phyloP scores from a whole-genome alignment of 768 basidiomycete species.

The Xerocomellus dryophilus region DNA sequence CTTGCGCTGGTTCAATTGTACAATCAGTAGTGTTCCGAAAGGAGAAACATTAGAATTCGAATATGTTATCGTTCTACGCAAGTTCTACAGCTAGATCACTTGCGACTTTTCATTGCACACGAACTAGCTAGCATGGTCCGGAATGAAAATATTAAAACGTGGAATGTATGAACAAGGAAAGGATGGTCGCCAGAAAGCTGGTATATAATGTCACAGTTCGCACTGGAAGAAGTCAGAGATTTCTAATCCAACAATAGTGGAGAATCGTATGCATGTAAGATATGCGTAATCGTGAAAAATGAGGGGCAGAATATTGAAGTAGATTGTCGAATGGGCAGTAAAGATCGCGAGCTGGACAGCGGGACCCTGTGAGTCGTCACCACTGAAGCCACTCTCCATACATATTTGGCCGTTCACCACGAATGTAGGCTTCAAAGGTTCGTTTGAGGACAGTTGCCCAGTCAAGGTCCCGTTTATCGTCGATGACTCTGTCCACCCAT shows the following conservation, averaged over 20 bases:
- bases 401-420: constrained; percentile 92
- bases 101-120: constrained; percentile 2
- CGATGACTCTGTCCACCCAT: constrained; percentile 43
- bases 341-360: constrained; percentile 9
- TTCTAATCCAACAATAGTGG: constrained; percentile 33
- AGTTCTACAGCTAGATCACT: constrained; percentile 15
- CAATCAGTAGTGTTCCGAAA: not conserved
- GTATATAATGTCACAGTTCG: constrained; percentile 31
- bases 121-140: constrained; percentile 20
- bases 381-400: constrained; percentile 81
- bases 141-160: constrained; percentile 16
- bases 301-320: constrained; percentile 26
- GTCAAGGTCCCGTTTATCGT: constrained; percentile 78
- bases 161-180: constrained; percentile 26
- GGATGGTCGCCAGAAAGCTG: constrained; percentile 26
- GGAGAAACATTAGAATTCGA: constrained; percentile 24
- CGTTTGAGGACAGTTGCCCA: constrained; percentile 96
- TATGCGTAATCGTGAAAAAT: constrained; percentile 29
- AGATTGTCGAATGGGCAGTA: constrained; percentile 25
- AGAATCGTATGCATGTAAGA: constrained; percentile 25
- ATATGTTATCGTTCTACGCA: constrained; percentile 26
- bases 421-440: constrained; percentile 89
- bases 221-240: constrained; percentile 21
- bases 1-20: not conserved
- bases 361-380: constrained; percentile 27